Base-by-base conservation (phyloP, 495 filamentous ascomycete genomes). In the Xylaria sp. region DNA sequence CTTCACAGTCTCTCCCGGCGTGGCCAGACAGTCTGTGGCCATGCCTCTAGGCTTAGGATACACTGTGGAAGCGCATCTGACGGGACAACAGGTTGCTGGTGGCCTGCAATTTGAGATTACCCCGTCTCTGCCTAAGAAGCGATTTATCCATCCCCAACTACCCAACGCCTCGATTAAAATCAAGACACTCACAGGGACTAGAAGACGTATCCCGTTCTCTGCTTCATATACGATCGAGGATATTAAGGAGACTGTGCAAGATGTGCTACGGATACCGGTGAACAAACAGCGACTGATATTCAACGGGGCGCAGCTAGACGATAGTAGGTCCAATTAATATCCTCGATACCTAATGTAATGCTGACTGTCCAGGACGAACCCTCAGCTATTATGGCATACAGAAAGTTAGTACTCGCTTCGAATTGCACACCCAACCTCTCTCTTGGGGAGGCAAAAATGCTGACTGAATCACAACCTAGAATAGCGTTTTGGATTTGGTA, bases 91-190 rank as follows among this genome's bases (percentile, higher is more conserved):
- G 43, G 64, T 69, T 12, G 57, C 79, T 57, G 80, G 82, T 19
- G 86, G 85, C 15, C n/a, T 87, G 12, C 83, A 86, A 44, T 77
- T 88, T 46, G 83, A 85, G 64, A 78, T 87, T 24, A 81, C 80
- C 37, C 84, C 85, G 2, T 21, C 68, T 4, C 67, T 70, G 11
- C 76, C 65, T 9, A 24, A 7, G 46, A 44, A 40, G n/a, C 63
- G n/a, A 43, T 7, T 40, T 62, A 2, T 11, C 24, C 48, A 3
- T 24, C 2, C 3, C 14, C 26, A 8, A 14, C 26, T 8, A 31
- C 17, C 44, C 19, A 64, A 24, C 33, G 21, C 31, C 6, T 67
- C 26, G 33, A 61, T 80, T 46, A 72, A 33, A 35, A 57, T 84
- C 55, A 78, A 78, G 57, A 77, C 75, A 8, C 21, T 79, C 14